A percentile compares a stretch with the other conserved stretches of the same genome.
Evolutionary conservation across 495 filamentous ascomycete genomes (phyloP).

Genomic region (Daldinia bambusicola): DNA sequence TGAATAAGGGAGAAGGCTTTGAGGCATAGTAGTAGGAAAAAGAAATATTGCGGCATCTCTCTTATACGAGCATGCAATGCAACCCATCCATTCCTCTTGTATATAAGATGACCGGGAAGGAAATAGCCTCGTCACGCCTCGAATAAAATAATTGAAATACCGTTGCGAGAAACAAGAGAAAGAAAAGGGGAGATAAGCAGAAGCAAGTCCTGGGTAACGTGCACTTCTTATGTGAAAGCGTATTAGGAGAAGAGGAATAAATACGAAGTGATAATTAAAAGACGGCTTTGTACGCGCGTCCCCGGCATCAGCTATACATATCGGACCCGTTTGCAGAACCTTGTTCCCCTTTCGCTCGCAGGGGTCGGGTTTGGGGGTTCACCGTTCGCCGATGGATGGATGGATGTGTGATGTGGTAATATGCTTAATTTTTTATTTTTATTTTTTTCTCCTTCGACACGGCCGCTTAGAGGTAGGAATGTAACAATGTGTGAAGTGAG

Average conservation of each 20-base stretch:
- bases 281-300: conserved; percentile 9
- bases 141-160: not conserved
- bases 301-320: not conserved
- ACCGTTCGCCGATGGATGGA: too few relatives aligned
- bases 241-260: not conserved
- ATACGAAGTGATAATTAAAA: not conserved
- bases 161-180: not conserved
- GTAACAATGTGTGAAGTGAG: too few relatives aligned
- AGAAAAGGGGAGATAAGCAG: too few relatives aligned
- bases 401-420: too few relatives aligned
- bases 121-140: not conserved
- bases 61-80: not conserved
- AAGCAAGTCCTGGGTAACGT: too few relatives aligned
- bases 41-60: not conserved
- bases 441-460: too few relatives aligned
- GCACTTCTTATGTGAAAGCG: too few relatives aligned
- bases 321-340: not conserved
- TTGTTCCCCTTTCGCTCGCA: not conserved
- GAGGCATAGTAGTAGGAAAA: not conserved
- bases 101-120: conserved; percentile 3
- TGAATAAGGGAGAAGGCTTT: not conserved
- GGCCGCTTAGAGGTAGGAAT: too few relatives aligned
- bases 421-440: too few relatives aligned
- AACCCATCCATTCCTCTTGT: not conserved
- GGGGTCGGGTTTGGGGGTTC: not conserved